phyloP scores from a whole-genome alignment of 1,284 basidiomycete species.

The Ganoderma meredithae region DNA sequence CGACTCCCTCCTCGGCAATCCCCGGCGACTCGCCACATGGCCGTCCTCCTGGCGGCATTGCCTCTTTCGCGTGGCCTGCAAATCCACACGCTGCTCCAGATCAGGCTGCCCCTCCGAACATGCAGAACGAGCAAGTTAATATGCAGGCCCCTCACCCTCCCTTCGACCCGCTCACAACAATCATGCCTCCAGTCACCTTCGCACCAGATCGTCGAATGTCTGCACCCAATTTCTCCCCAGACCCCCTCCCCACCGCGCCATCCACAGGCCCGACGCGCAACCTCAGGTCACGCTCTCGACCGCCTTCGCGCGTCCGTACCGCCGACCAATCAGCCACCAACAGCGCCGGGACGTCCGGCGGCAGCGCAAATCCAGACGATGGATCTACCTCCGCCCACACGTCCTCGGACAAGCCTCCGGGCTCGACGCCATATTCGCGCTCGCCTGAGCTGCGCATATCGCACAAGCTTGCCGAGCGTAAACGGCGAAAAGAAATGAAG shows the following conservation, averaged over 20 bases:
- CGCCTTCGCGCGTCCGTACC: conserved; percentile 67
- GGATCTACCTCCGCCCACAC: conserved; percentile 31
- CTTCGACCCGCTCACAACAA: conserved; percentile 51
- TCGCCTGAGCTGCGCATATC: conserved; percentile 92
- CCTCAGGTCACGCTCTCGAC: conserved; percentile 72
- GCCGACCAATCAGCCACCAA: conserved; percentile 46
- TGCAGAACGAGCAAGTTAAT: conserved; percentile 51
- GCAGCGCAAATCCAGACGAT: conserved; percentile 36
- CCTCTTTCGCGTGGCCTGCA: conserved; percentile 76
- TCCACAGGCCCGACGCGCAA: conserved; percentile 56
- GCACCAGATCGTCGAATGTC: conserved; percentile 77
- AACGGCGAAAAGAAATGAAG: conserved; percentile 97
- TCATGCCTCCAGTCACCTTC: conserved; percentile 67
- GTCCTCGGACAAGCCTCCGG: conserved; percentile 51
- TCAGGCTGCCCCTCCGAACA: conserved; percentile 42
- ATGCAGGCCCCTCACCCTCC: conserved; percentile 47
- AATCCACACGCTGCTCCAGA: conserved; percentile 49
- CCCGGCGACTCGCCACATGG: conserved; percentile 71
- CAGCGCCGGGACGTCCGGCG: conserved; percentile 46
- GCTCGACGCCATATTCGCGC: conserved; percentile 87
- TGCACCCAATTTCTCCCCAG: conserved; percentile 55
- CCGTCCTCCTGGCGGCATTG: conserved; percentile 65
- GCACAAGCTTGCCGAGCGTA: conserved; percentile 94
- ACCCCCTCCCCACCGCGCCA: conserved; percentile 53
- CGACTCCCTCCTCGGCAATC: conserved; percentile 61